Conservation (phyloP, 805 yeast species). For the Ogataea wickerhamii region DNA sequence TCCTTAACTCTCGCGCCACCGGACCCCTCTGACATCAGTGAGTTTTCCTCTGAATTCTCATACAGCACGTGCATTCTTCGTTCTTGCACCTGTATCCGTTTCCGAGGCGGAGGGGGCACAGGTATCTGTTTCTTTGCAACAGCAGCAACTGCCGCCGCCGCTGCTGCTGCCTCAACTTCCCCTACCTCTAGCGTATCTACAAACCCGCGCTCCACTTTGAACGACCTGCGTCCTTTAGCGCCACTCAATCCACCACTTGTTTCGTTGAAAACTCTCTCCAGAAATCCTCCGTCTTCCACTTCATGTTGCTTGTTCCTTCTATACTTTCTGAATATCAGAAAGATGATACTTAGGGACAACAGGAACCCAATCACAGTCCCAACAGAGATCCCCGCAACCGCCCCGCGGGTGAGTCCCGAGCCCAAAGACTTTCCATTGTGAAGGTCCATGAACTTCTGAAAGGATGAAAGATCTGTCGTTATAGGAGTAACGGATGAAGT, state of each 20-base stretch:
- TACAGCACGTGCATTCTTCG: constrained; percentile 29
- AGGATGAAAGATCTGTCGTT: constrained; percentile 27
- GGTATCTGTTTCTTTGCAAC: too few species aligned
- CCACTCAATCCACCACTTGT: neutral
- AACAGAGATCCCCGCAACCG: constrained; percentile 31
- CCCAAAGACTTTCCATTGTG: constrained; percentile 3
- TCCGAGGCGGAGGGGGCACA: constrained; percentile 10
- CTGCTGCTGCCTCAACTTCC: neutral
- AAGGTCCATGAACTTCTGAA: constrained; percentile 7
- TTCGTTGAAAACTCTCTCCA: neutral
- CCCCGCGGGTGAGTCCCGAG: constrained; percentile 14
- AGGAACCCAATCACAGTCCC: constrained; percentile 24
- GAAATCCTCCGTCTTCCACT: constrained; percentile 1
- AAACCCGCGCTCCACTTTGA: neutral
- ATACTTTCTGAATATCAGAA: constrained; percentile 12
- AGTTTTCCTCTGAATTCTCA: constrained; percentile 27
- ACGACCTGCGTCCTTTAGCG: neutral
- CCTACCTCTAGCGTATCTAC: neutral
- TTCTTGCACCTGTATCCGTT: constrained; percentile 12
- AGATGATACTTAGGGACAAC: constrained; percentile 12
- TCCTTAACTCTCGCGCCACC: neutral
- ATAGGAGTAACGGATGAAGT: constrained; percentile 22
- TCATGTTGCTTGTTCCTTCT: constrained; percentile 5
- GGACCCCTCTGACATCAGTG: neutral
- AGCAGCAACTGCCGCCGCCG: neutral